Conservation (phyloP, 2,329 filamentous ascomycete genomes). For the Gaeumannomyces sp. region DNA sequence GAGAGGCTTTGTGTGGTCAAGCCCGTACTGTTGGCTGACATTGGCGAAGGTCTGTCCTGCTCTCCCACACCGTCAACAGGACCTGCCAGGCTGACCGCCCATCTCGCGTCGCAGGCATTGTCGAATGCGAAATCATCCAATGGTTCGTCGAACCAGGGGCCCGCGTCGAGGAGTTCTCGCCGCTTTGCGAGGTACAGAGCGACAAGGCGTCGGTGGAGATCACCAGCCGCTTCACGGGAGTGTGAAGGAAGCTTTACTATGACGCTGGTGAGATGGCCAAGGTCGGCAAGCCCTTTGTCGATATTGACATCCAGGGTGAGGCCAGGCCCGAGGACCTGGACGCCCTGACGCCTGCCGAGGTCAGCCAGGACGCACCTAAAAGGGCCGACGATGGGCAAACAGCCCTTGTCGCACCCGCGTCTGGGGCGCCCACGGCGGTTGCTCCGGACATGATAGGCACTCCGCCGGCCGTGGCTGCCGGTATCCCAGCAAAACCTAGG, state of each 20-base stretch:
- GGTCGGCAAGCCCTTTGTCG: conserved; percentile 88
- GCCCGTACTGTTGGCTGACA: conserved; percentile 76
- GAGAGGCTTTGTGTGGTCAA: conserved; percentile 54
- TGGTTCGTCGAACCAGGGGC: conserved; percentile 98
- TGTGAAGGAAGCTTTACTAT: conserved; percentile 97
- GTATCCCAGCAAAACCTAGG: conserved; percentile 22
- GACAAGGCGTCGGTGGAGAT: conserved; percentile 92
- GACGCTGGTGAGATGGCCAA: conserved; percentile 94
- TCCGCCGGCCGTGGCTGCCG: neutral
- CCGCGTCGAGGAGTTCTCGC: conserved; percentile 94
- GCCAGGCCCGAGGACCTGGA: conserved; percentile 51
- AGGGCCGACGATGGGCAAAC: neutral
- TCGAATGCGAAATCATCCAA: conserved; percentile 97
- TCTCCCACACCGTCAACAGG: neutral
- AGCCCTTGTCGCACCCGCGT: neutral
- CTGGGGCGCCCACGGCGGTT: neutral
- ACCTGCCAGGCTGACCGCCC: neutral
- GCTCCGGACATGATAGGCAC: conserved; percentile 8
- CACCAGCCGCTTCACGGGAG: conserved; percentile 88
- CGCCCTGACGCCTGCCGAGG: conserved; percentile 27
- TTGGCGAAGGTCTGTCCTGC: conserved; percentile 65
- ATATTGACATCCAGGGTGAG: conserved; percentile 85
- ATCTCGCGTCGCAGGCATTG: conserved; percentile 63
- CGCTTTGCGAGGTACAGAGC: conserved; percentile 95
- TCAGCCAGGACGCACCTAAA: conserved; percentile 5